Conservation (phyloP, 164 flowering plant genomes). For the Sextonia rubra region DNA sequence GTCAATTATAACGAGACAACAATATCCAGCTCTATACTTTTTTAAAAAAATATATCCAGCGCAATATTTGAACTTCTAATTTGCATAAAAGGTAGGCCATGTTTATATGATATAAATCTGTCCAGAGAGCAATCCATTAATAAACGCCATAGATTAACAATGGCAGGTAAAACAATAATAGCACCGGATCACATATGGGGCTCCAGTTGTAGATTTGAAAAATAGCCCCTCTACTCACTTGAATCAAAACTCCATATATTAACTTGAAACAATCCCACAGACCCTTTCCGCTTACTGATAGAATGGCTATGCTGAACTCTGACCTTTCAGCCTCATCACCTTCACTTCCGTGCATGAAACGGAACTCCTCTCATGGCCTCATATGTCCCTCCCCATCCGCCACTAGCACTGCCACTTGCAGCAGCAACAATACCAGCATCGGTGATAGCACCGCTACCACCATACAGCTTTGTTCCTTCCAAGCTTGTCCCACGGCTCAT, state of each 20-base stretch:
- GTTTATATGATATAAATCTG: too few species aligned
- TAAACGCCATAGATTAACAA: neutral
- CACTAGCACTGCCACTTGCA: neutral
- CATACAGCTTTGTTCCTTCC: slow-evolving; percentile 27
- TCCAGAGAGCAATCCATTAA: too few species aligned
- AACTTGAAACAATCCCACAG: neutral
- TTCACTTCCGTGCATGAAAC: neutral
- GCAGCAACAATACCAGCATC: slow-evolving; percentile 7
- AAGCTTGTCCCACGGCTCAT: slow-evolving; percentile 20
- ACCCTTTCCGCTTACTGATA: neutral
- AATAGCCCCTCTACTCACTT: neutral
- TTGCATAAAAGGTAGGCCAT: too few species aligned
- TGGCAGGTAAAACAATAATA: too few species aligned
- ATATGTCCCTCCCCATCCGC: slow-evolving; percentile 22
- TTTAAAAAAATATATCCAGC: too few species aligned
- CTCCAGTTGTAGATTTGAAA: neutral
- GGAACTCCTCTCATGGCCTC: neutral
- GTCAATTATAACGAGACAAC: too few species aligned
- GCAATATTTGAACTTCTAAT: too few species aligned
- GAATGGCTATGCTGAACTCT: neutral
- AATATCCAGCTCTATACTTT: too few species aligned
- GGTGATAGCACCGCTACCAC: slow-evolving; percentile 10
- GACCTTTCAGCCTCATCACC: neutral
- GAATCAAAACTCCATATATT: neutral
- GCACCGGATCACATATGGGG: neutral